Percentiles rank a stretch among this genome's conserved stretches.
phyloP scores from a whole-genome alignment of 805 yeast species.

The Wickerhamomyces pijperi region DNA sequence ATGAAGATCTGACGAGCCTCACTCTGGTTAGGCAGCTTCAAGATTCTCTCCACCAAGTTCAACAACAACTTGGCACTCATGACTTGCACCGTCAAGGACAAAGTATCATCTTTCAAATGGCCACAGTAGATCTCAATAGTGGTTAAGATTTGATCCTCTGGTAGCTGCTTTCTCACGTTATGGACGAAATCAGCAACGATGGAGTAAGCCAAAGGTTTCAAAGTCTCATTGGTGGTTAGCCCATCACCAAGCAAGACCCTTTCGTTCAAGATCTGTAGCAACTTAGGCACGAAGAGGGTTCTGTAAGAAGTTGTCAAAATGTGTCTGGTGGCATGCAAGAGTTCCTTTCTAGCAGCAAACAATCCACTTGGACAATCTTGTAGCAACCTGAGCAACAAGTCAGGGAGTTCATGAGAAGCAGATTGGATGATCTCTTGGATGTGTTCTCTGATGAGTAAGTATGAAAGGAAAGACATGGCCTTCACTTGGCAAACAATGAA shows the following conservation, averaged over 20 bases:
- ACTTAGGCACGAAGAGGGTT: conserved; percentile 69
- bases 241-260: conserved; percentile 86
- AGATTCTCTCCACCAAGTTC: conserved; percentile 80
- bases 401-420: conserved; percentile 65
- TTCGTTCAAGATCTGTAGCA: conserved; percentile 79
- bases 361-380: conserved; percentile 95
- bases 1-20: conserved; percentile 73
- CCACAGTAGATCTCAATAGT: conserved; percentile 77
- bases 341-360: conserved; percentile 83
- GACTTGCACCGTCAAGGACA: conserved; percentile 85
- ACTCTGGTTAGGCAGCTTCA: conserved; percentile 67
- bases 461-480: conserved; percentile 91
- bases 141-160: conserved; percentile 75
- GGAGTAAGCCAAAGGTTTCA: conserved; percentile 88
- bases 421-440: conserved; percentile 50
- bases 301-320: conserved; percentile 87
- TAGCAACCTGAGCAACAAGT: conserved; percentile 68
- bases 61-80: conserved; percentile 89
- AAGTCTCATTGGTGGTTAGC: conserved; percentile 77
- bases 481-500: conserved; percentile 89
- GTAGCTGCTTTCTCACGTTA: conserved; percentile 75
- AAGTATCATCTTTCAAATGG: conserved; percentile 66
- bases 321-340: conserved; percentile 89
- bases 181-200: conserved; percentile 95
- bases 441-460: conserved; percentile 77